Percentiles rank a stretch among this genome's conserved stretches.
phyloP scores from a whole-genome alignment of 352 stramenopile species.

The Pelagophyceae sp. region DNA sequence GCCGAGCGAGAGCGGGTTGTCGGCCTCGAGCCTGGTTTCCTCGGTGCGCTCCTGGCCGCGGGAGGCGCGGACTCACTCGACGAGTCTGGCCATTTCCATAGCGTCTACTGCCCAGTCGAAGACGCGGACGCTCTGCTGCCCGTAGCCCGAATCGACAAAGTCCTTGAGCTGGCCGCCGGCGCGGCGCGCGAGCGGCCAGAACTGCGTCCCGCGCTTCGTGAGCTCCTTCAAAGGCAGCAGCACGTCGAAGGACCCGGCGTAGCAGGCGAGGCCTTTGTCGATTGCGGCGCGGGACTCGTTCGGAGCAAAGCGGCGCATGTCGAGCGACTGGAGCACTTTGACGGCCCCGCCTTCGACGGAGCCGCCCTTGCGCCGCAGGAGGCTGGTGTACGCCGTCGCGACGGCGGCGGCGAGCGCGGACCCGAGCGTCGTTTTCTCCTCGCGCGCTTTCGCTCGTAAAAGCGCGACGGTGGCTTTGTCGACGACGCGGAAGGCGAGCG shows the following conservation, averaged over 20 bases:
- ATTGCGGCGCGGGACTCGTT: not conserved
- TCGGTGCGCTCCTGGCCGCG: too few relatives aligned
- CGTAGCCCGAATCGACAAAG: not conserved
- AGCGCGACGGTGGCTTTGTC: not conserved
- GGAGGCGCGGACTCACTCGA: too few relatives aligned
- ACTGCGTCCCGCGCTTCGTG: not conserved
- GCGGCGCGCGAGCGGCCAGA: not conserved
- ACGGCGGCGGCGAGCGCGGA: conserved; percentile 6
- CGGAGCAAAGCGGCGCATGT: conserved; percentile 49
- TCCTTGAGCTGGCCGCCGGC: not conserved
- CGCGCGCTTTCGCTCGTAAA: not conserved
- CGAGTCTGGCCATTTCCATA: conserved; percentile 18
- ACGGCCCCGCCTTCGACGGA: conserved; percentile 42
- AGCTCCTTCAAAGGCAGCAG: not conserved
- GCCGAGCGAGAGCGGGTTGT: conserved; percentile 26
- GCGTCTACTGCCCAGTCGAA: conserved; percentile 19
- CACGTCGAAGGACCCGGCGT: conserved; percentile 13
- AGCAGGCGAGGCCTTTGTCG: conserved; percentile 8
- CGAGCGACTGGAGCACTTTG: conserved; percentile 54
- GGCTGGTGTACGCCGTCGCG: not conserved
- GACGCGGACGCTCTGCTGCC: conserved; percentile 9
- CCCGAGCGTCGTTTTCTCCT: not conserved
- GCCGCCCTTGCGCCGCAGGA: not conserved
- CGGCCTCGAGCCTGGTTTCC: conserved; percentile 18
- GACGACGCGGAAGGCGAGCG: not conserved